Conservation (phyloP, 2,329 filamentous ascomycete species). For the Fusarium algeriense region DNA sequence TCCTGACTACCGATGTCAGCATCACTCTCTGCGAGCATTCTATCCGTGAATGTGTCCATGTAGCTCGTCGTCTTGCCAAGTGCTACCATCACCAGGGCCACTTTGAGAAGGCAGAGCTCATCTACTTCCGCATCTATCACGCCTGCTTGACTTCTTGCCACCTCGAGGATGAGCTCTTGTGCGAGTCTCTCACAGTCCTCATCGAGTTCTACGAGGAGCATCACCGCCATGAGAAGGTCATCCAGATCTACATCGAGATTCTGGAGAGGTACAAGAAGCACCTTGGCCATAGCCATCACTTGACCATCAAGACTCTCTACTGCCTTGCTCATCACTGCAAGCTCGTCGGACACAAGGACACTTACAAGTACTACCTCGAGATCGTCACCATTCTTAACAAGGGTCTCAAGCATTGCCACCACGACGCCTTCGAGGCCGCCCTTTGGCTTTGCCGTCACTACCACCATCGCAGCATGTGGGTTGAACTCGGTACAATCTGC, state of each 20-base stretch:
- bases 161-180: conserved; percentile 48
- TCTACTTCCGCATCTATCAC: conserved; percentile 54
- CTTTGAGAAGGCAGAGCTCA: conserved; percentile 55
- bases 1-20: conserved; percentile 49
- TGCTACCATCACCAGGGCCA: conserved; percentile 53
- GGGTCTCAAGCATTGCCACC: conserved; percentile 50
- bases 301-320: conserved; percentile 54
- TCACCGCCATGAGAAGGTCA: conserved; percentile 55
- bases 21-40: conserved; percentile 50
- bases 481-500: conserved; percentile 60
- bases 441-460: conserved; percentile 59
- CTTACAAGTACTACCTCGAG: conserved; percentile 53
- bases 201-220: conserved; percentile 52
- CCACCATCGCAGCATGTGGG: conserved; percentile 58
- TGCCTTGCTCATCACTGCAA: conserved; percentile 41
- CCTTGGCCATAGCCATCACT: conserved; percentile 45
- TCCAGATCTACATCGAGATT: conserved; percentile 52
- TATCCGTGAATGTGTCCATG: conserved; percentile 49
- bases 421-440: conserved; percentile 60
- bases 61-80: conserved; percentile 52
- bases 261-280: conserved; percentile 50
- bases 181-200: conserved; percentile 47
- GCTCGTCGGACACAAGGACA: conserved; percentile 49
- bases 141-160: conserved; percentile 50
- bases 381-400: conserved; percentile 53